A percentile compares a stretch with the other conserved stretches of the same genome.
Evolutionary conservation across 177 flowering plant species (phyloP).

Genomic region (Vitis hybrid): DNA sequence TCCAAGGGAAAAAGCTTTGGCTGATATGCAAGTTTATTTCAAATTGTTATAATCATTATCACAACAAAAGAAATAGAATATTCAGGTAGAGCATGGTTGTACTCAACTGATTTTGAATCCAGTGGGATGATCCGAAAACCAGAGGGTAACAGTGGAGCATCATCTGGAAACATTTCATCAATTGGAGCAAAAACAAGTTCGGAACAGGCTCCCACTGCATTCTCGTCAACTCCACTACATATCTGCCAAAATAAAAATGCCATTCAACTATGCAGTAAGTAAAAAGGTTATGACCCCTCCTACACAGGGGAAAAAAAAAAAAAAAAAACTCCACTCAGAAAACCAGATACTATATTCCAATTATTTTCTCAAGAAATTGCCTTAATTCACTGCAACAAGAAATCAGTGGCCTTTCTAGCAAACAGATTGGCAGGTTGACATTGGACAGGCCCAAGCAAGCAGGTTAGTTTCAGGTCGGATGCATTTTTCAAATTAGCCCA

Average conservation of each 20-base stretch:
- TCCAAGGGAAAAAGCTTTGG: background rate
- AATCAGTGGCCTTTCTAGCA: too few species aligned
- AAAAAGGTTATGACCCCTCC: background rate
- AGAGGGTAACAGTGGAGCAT: conserved; percentile 83
- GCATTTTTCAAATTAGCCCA: too few species aligned
- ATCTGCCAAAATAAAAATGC: conserved; percentile 32
- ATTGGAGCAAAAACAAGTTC: conserved; percentile 95
- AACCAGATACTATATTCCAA: too few species aligned
- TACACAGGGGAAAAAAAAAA: background rate
- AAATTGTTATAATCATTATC: background rate
- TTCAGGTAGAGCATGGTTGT: background rate
- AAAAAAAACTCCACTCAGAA: background rate
- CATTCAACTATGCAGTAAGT: background rate
- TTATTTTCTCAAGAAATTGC: too few species aligned
- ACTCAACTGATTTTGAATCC: conserved; percentile 82
- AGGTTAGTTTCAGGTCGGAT: too few species aligned
- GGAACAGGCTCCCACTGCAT: conserved; percentile 83
- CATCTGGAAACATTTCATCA: conserved; percentile 94
- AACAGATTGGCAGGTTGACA: too few species aligned
- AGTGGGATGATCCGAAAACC: conserved; percentile 91
- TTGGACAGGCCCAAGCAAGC: too few species aligned
- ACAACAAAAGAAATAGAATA: background rate
- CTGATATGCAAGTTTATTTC: background rate
- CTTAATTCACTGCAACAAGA: too few species aligned
- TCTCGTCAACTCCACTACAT: conserved; percentile 85